Base-by-base conservation (phyloP, 2,329 filamentous ascomycete species). In the Bipolaris oryzae region DNA sequence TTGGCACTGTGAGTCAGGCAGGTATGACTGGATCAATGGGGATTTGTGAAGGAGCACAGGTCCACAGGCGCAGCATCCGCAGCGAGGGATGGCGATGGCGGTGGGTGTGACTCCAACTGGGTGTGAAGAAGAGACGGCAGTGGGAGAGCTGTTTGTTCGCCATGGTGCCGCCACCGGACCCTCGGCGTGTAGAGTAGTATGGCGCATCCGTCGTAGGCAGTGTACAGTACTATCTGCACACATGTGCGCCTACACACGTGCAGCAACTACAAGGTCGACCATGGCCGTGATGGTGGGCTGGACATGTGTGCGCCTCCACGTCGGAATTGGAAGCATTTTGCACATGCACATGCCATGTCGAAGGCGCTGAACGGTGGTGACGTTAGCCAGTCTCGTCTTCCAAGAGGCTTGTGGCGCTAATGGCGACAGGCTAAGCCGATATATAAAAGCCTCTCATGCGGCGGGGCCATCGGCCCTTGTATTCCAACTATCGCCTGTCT, bases 1-100 rank as follows among this genome's bases (percentile, higher is more conserved):
- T 37, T 18, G 38, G 21, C 21, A 20, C 7, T 33, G 53, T 60
- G 60, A 60, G 50, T 62, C 60, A 60, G 46, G 39, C 35, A 34
- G 31, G 43, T 50, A 45, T 50, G 53, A 57, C 57, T 50, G 34
- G 21, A 51, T 37, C 37, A 37, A 52, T 7, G 15, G 20, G 33
- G 16, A 21, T 35, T 15, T 21, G 20, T 4, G 39, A 28, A 37
- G 49, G 16, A n/a, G 34, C 9, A 23, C 20, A 31, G 21, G 41
- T 42, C 20, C 13, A 28, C 7, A 28, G n/a, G 31, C 23, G 47
- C 47, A 51, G 47, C 35, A 38, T 46, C 20, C 11, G 23, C 39
- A 7, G 20, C 3, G 9, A 21, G 13, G 1, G 6, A 23, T 6
- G 35, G 31, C 23, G 18, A 41, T 46, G 46, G 31, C 15, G 34